Evolutionary conservation across 805 yeast genomes (phyloP), one percentile per base, ranked within the genome.

Genomic region (Hagleromyces aurorensis): DNA sequence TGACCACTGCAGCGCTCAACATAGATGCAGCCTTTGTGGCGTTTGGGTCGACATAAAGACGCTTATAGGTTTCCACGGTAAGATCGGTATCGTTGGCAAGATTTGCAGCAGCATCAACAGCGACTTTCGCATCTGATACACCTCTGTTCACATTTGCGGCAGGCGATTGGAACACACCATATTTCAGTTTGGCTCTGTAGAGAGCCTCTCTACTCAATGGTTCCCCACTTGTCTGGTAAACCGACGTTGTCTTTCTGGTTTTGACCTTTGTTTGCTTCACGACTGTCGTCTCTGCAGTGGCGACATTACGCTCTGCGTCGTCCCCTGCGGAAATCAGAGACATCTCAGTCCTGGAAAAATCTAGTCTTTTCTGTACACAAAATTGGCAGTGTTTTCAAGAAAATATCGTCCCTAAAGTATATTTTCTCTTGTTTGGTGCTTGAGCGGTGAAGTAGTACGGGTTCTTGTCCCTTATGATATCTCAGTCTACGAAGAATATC

Each of bases 71-170:
- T 38, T 69, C 70, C 21, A 78, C 71, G 2, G 75, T 66, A 25
- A 76, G 63, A 52, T 75, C 81, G 2, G 80, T 59, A 8, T 75
- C 70, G 5, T 82, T 71, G 2, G 91, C 93, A 38, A 79, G 62
- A 31, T 78, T 60, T 1, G 91, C 91, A 27, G 93, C 89, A 5
- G 80, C 72, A 49, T 77, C 85, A 10, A 83, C 70, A 16, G 86
- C 83, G 13, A 38, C 33, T 7, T 52, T 44, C 23, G 71, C 65
- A 35, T 76, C 67, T 37, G 71, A 67, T 17, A 78, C 80, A n/a
- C 89, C 87, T 5, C 75, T 57, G 7, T 66, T 57, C 3, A 12
- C 67, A 7, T 41, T 37, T 38, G 28, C 65, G 50, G 56, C 72
- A 26, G 71, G 80, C 41, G 67, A 61, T 25, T 64, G 59, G 57